A percentile compares a stretch with the other conserved stretches of the same genome.
phyloP scores from a whole-genome alignment of 108 stramenopile species.

The Epipyxis sp. region DNA sequence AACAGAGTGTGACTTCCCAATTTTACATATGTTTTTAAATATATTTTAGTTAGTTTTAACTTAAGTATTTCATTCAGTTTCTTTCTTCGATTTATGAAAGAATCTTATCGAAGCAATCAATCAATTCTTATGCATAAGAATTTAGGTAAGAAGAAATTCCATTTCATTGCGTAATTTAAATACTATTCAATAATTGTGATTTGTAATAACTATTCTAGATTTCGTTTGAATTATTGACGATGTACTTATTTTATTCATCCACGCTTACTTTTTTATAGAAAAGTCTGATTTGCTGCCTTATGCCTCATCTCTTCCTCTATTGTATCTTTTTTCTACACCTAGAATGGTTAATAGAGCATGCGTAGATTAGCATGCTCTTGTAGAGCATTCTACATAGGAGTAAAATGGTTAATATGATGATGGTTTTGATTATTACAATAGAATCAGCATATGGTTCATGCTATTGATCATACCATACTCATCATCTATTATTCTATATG shows the following conservation, averaged over 20 bases:
- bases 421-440: too few species aligned
- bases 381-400: too few species aligned
- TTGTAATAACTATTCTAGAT: not conserved
- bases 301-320: not conserved
- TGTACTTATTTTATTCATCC: not conserved
- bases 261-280: not conserved
- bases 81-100: not conserved
- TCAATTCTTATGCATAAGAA: not conserved
- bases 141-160: not conserved
- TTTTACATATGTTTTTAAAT: too few species aligned
- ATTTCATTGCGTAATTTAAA: not conserved
- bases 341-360: too few species aligned
- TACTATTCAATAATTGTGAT: not conserved
- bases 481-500: too few species aligned
- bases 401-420: too few species aligned
- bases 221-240: not conserved
- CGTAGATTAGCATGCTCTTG: too few species aligned
- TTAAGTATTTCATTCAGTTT: not conserved
- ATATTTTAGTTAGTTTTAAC: too few species aligned
- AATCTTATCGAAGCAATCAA: not conserved
- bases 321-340: not conserved
- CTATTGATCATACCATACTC: too few species aligned
- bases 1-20: not conserved
- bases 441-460: too few species aligned
- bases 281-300: not conserved